phyloP scores from a whole-genome alignment of 2,329 filamentous ascomycete genomes.

The Epicoccum sorghinum region DNA sequence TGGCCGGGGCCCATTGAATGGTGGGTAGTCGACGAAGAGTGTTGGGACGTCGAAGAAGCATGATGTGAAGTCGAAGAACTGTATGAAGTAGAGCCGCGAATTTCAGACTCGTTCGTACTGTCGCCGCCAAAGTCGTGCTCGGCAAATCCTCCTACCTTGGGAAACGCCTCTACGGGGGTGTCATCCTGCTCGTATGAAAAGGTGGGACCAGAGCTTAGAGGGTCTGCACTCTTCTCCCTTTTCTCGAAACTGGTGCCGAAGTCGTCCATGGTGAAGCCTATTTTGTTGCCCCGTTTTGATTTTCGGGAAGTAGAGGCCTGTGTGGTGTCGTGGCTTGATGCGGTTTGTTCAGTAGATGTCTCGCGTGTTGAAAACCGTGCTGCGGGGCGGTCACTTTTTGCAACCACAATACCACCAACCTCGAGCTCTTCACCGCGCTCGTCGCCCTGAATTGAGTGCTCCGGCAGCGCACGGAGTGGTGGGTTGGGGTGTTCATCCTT shows the following conservation, averaged over 20 bases:
- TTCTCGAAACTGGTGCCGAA: conserved; percentile 23
- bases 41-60: neutral
- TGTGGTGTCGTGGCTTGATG: conserved; percentile 4
- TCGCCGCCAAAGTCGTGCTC: conserved; percentile 11
- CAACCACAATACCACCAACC: conserved; percentile 13
- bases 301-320: conserved; percentile 10
- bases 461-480: conserved; percentile 44
- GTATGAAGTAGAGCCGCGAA: neutral
- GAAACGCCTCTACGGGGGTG: conserved; percentile 8
- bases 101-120: conserved; percentile 11
- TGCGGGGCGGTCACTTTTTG: conserved; percentile 15
- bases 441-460: conserved; percentile 39
- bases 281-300: conserved; percentile 21
- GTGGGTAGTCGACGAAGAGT: neutral
- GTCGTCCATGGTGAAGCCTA: conserved; percentile 26
- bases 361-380: conserved; percentile 5
- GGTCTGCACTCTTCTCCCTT: conserved; percentile 7
- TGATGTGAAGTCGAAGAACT: neutral
- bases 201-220: neutral
- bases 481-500: conserved; percentile 38
- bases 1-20: conserved; percentile 14
- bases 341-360: conserved; percentile 2
- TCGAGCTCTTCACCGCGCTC: conserved; percentile 17
- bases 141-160: conserved; percentile 8
- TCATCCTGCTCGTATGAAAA: neutral